Conservation (phyloP, 2,329 filamentous ascomycete species). For the Hypoxylon sp. region DNA sequence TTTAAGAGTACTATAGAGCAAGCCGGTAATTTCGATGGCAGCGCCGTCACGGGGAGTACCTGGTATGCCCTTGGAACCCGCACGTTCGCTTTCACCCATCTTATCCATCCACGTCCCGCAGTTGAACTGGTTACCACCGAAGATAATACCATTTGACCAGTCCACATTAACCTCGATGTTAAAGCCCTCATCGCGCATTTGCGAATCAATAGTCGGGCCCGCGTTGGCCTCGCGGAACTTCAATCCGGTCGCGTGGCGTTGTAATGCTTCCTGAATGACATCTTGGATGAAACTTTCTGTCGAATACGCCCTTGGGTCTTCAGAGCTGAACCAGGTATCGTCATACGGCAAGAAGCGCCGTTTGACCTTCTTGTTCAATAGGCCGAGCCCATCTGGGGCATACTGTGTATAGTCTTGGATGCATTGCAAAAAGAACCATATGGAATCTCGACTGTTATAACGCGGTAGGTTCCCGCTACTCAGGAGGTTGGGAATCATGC, state of each 20-base stretch:
- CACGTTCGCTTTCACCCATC: conserved; percentile 97
- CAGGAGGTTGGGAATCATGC: conserved; percentile 96
- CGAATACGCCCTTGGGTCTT: conserved; percentile 89
- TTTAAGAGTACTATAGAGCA: conserved; percentile 88
- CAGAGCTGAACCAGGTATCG: conserved; percentile 89
- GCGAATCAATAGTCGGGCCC: conserved; percentile 86
- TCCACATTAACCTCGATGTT: conserved; percentile 92
- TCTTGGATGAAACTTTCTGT: conserved; percentile 86
- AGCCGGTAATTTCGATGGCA: conserved; percentile 93
- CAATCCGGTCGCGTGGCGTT: conserved; percentile 91
- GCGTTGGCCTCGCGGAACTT: conserved; percentile 96
- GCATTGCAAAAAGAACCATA: conserved; percentile 98
- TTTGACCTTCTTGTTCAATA: conserved; percentile 83
- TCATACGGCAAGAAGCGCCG: conserved; percentile 95
- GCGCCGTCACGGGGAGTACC: conserved; percentile 97
- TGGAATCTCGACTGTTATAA: conserved; percentile 95
- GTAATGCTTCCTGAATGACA: conserved; percentile 91
- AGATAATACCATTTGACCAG: conserved; percentile 91
- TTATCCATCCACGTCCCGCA: conserved; percentile 99
- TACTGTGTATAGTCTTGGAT: conserved; percentile 93
- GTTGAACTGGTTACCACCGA: conserved; percentile 93
- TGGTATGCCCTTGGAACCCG: conserved; percentile 91
- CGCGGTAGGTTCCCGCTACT: conserved; percentile 87
- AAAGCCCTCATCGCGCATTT: conserved; percentile 95
- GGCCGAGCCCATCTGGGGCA: conserved; percentile 79